A percentile compares a stretch with the other conserved stretches of the same genome.
phyloP scores from a whole-genome alignment of 1,284 basidiomycete species.

The Caloboletus firmus region DNA sequence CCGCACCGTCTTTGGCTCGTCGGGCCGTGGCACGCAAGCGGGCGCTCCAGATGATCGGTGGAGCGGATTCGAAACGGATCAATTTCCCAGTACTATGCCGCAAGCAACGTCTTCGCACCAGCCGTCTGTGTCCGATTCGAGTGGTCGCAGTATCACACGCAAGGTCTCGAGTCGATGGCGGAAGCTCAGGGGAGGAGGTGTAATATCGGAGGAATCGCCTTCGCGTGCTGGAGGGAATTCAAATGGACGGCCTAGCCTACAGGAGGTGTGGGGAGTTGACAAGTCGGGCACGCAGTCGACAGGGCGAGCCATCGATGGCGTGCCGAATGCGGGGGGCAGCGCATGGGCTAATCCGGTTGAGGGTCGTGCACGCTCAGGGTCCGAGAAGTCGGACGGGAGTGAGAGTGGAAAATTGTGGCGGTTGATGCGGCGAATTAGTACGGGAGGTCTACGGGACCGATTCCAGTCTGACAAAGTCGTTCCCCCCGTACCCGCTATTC shows the following conservation, averaged over 20 bases:
- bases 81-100: neutral
- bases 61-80: slow-evolving; percentile 7
- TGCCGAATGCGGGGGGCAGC: neutral
- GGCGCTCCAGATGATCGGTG: slow-evolving; percentile 42
- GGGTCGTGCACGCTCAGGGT: slow-evolving; percentile 6
- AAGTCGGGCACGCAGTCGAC: slow-evolving; percentile 15
- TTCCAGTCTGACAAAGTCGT: slow-evolving; percentile 40
- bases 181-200: slow-evolving; percentile 28
- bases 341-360: slow-evolving; percentile 9
- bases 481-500: slow-evolving; percentile 65
- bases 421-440: slow-evolving; percentile 67
- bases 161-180: slow-evolving; percentile 48
- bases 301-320: slow-evolving; percentile 22
- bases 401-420: slow-evolving; percentile 57
- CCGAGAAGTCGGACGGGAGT: slow-evolving; percentile 10
- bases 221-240: slow-evolving; percentile 8
- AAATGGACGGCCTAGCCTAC: slow-evolving; percentile 37
- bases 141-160: slow-evolving; percentile 20
- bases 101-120: slow-evolving; percentile 10
- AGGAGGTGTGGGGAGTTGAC: slow-evolving; percentile 31
- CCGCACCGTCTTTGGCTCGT: slow-evolving; percentile 54
- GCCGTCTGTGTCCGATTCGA: slow-evolving; percentile 10
- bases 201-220: slow-evolving; percentile 19
- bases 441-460: slow-evolving; percentile 60
- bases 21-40: slow-evolving; percentile 46